Percentiles rank a stretch among this genome's conserved stretches.
Evolutionary conservation across 2,329 filamentous ascomycete genomes (phyloP).

Genomic region (Colletotrichum sp.): DNA sequence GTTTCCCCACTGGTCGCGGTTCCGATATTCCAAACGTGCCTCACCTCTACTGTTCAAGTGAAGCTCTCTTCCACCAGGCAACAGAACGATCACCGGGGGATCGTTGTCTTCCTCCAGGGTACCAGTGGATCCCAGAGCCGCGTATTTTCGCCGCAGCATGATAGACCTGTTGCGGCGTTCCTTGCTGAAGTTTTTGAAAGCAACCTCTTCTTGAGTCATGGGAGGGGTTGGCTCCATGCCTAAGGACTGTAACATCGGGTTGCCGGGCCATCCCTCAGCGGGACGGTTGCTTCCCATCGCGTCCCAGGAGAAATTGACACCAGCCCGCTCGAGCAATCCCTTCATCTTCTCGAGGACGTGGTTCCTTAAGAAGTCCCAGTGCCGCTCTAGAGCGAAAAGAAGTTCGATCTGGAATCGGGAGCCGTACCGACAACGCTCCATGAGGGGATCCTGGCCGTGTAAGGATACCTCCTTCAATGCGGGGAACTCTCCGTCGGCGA

Average conservation of each 20-base stretch:
- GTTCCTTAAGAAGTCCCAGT: not conserved
- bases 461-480: not conserved
- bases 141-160: not conserved
- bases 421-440: not conserved
- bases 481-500: not conserved
- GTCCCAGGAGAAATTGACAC: not conserved
- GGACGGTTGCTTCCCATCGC: not conserved
- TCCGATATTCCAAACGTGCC: too few species aligned
- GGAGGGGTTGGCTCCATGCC: not conserved
- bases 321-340: not conserved
- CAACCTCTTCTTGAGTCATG: not conserved
- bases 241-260: not conserved
- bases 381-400: not conserved
- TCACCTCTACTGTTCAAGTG: not conserved
- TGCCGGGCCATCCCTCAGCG: not conserved
- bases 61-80: not conserved
- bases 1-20: too few species aligned
- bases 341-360: not conserved
- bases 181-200: not conserved
- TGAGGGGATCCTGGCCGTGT: not conserved
- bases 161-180: fast-evolving
- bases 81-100: not conserved
- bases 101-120: not conserved
- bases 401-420: not conserved
- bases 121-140: too few species aligned